A percentile compares a stretch with the other conserved stretches of the same genome.
phyloP scores from a whole-genome alignment of 768 basidiomycete genomes.

The Gyrodon lividus region DNA sequence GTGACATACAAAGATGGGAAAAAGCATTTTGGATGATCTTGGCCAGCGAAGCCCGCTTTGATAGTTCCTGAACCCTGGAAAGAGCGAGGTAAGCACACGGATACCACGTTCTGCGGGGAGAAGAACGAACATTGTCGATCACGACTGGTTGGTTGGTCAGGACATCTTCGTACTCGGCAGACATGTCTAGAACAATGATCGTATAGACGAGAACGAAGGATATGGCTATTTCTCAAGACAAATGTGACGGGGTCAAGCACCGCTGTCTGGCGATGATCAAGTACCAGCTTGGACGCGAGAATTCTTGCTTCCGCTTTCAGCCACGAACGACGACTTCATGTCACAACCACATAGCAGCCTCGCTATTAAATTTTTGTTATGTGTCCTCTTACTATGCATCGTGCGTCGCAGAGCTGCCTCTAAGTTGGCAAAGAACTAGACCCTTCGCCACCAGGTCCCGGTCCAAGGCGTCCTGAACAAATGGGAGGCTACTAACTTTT shows the following conservation, averaged over 20 bases:
- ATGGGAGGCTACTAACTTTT: conserved; percentile 90
- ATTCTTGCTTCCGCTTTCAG: conserved; percentile 6
- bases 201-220: conserved; percentile 4
- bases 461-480: conserved; percentile 53
- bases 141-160: conserved; percentile 98
- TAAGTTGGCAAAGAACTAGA: conserved; percentile 9
- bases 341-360: conserved; percentile 11
- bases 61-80: conserved; percentile 95
- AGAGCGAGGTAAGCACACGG: conserved; percentile 24
- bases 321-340: conserved; percentile 20
- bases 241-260: not conserved
- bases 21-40: conserved; percentile 99
- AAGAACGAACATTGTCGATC: conserved; percentile 84
- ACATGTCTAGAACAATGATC: conserved; percentile 46
- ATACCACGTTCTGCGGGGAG: conserved; percentile 20
- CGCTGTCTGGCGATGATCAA: not conserved
- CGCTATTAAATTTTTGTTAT: conserved; percentile 15
- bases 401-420: conserved; percentile 23
- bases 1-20: conserved; percentile 94
- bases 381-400: conserved; percentile 17
- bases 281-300: not conserved
- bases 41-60: conserved; percentile 98
- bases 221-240: not conserved
- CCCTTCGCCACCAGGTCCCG: conserved; percentile 32
- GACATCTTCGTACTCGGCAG: conserved; percentile 87